Conservation (phyloP, 257 asterid species). For the Euphrasia confusa region DNA sequence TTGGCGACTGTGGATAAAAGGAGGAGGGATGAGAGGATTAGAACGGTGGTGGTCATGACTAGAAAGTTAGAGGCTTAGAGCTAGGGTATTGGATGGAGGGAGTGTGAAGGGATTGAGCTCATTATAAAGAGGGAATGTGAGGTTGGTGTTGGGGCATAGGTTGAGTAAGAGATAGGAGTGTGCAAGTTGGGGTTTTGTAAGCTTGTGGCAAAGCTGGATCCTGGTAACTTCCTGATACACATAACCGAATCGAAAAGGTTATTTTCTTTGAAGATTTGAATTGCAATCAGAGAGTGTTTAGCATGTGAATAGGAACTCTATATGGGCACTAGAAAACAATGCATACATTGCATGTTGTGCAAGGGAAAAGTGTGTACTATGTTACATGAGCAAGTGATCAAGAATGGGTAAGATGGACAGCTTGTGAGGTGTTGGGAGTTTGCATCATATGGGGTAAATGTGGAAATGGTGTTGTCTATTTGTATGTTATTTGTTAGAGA, state of each 20-base stretch:
- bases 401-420: conserved; percentile 23
- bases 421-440: conserved; percentile 29
- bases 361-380: neutral
- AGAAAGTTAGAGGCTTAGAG: conserved; percentile 7
- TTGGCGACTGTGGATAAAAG: conserved; percentile 34
- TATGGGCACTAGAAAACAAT: neutral
- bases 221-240: neutral
- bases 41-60: conserved; percentile 29
- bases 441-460: conserved; percentile 25
- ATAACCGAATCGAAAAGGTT: neutral
- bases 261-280: conserved; percentile 8
- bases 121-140: conserved; percentile 50
- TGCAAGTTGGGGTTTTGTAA: conserved; percentile 40
- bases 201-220: conserved; percentile 29
- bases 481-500: conserved; percentile 4
- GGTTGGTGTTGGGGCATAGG: conserved; percentile 38
- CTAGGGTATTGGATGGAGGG: conserved; percentile 19
- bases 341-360: neutral
- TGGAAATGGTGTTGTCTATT: conserved; percentile 31
- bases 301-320: neutral
- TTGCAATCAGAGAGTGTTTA: neutral
- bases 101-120: conserved; percentile 24
- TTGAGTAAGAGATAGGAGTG: conserved; percentile 38
- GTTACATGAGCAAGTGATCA: conserved; percentile 2
- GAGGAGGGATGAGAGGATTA: conserved; percentile 36